Evolutionary conservation across 495 filamentous ascomycete genomes (phyloP), one percentile per base, ranked within the genome.

Genomic region (Hypomontagnella monticulosa): DNA sequence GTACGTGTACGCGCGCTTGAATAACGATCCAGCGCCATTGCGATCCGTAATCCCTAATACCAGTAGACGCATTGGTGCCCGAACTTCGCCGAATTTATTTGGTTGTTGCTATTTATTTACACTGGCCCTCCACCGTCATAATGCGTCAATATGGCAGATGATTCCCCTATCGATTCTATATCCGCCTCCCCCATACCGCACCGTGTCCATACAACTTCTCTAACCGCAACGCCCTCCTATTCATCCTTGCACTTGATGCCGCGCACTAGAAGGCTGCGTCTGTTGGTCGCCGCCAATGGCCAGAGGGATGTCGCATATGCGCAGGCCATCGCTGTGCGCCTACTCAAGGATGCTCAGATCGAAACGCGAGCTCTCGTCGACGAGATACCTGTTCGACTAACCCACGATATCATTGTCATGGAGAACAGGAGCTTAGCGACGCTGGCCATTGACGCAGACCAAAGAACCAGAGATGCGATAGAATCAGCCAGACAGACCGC

Each of bases 361-460:
- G 81, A 81, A 59, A 84, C 78, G 0, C 77, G 82, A 27, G 83
- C 82, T 51, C 81, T 86, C 41, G 78, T 83, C 63, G 84, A 86
- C 67, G 81, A 84, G 30, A 72, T 81, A 57, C 79, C 81, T 2
- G 70, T 82, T 57, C 73, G 84, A 37, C 69, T 86, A 23, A 77
- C 78, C 1, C 83, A 85, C 63, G 80, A 84, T 52, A 80, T 84
- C 15, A 75, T 83, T 14, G 78, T 80, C 8, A 72, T 79, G 49
- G 77, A 80, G 67, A 86, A 85, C 59, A 69, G 68, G 34, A 73
- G 69, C 43, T 48, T 82, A 27, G 67, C 70, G 9, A 63, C 61
- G 10, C 38, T 68, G n/a, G 67, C 65, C 11, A 49, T 67, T 6
- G 67, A 71, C 15, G 67, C 61, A 0, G 57, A 69, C 34, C 71